Base-by-base conservation (phyloP, 495 filamentous ascomycete species). In the Penicillium cosmopolitanum region DNA sequence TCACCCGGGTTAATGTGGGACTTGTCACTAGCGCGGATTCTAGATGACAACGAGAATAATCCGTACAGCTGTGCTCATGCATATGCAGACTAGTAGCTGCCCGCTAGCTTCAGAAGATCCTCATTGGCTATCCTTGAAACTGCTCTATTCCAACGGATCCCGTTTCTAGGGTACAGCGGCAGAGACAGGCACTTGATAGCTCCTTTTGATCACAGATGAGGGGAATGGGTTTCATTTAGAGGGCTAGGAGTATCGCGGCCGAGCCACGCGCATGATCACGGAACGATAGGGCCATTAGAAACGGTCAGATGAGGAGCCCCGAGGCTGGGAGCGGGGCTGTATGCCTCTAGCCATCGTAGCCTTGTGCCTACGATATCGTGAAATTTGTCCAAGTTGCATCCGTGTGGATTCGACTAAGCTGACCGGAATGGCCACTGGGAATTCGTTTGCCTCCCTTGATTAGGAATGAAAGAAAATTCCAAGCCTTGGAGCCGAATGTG, bases 11-110 rank as follows among this genome's bases (percentile, higher is more conserved):
- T 12, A 44, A 44, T 9, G 36, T 40, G 36, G 42, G 42, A 21
- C 6, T 44, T 13, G 8, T 10, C 7, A 16, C n/a, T 44, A 44
- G 42, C 16, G 42, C 42, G 16, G 4, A 44, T 44, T 44, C 42
- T 18, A 44, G 42, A 44, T 6, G 4, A n/a, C 15, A 16, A 44
- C 42, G n/a, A 44, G 42, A 44, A 44, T 44, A 3, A 44, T 44
- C 42, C n/a, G n/a, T 44, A 15, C 40, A 9, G 42, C 16, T 9
- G 42, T 16, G 42, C n/a, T 19, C 15, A 16, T 16, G 42, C 42
- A 44, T 44, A 44, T 44, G 42, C 42, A 44, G 7, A 44, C n/a
- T n/a, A 44, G 36, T 12, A 38, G 42, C 42, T 44, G n/a, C 12
- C 16, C 42, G 13, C 42, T 13, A 19, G n/a, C 42, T 16, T 44